These are phyloP conservation scores for Chaetomium tenue DNA, from an alignment of 495 filamentous ascomycete species.

Conservation along the genomic window DNA sequence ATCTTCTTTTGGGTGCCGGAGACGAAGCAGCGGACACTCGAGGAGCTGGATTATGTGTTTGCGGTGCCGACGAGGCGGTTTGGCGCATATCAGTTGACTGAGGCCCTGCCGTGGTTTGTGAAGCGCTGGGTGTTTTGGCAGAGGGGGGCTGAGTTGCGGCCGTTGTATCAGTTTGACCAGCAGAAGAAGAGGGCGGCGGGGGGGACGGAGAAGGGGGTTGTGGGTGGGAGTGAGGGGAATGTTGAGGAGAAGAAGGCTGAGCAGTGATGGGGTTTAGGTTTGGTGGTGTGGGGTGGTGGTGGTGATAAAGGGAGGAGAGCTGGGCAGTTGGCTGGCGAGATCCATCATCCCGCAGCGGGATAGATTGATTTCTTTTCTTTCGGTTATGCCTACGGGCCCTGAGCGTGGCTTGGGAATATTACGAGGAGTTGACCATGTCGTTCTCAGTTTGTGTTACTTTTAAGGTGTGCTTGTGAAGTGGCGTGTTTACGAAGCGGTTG, in stretches of 20 bases:
- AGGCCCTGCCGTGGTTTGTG: constrained; percentile 66
- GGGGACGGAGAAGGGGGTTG: not conserved
- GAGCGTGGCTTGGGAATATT: not conserved
- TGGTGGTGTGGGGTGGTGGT: not conserved
- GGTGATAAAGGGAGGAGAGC: not conserved
- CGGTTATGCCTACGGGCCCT: not conserved
- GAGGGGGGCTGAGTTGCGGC: constrained; percentile 54
- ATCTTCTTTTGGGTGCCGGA: constrained; percentile 69
- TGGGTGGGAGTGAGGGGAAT: not conserved
- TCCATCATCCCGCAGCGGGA: too few relatives aligned
- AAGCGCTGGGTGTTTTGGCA: constrained; percentile 62
- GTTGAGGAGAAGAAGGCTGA: not conserved
- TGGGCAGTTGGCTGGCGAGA: not conserved
- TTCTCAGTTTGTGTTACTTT: too few relatives aligned
- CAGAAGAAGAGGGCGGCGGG: not conserved
- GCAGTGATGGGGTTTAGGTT: not conserved
- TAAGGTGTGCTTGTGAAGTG: too few relatives aligned
- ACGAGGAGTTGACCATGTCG: not conserved
- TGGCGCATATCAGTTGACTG: constrained; percentile 60
- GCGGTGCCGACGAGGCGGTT: constrained; percentile 65
- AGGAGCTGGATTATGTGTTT: constrained; percentile 85
- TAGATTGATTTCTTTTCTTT: not conserved
- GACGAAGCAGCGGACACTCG: constrained; percentile 66
- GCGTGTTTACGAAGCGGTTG: too few relatives aligned
- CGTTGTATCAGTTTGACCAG: constrained; percentile 60